Evolutionary conservation across 169 alveolate species (phyloP), one percentile per base, ranked within the genome.

Genomic region (Plasmodium cynomolgi): DNA sequence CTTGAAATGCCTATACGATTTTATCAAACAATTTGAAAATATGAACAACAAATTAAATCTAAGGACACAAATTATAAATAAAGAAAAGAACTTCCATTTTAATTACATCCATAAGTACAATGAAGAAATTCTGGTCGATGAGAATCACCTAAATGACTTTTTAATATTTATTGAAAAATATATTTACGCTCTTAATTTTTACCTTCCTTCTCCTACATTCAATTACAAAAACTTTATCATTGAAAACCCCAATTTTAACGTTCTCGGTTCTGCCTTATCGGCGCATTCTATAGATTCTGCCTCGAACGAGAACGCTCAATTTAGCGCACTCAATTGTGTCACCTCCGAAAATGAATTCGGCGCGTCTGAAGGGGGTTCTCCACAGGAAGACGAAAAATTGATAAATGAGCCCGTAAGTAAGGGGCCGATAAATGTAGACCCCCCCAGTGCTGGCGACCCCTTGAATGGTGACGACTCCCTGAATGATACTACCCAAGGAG

Each of bases 81-180:
- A 80, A 90, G 94, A 90, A 37, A 79, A 80, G 56, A 79, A 75
- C 17, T 54, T 86, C 31, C 93, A 80, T 90, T 90, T 90, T 41
- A 90, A 80, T 90, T 90, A 90, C 50, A 90, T 90, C 31, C 94
- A 90, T 37, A 90, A 90, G 23, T 90, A 90, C 56, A 90, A 62
- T 39, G 94, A 90, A 90, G 86, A 90, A 50, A 80, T 90, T 58
- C 77, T 90, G 50, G 91, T 90, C 20, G 90, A 90, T 80, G 88
- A 58, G 79, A 90, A 90, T 62, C 90, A 90, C 50, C 39, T 90
- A 80, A 90, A 90, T 39, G 94, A 90, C 73, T 90, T 90, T 68
- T 80, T 90, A 68, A 80, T 90, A 7, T 90, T 80, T 90, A 90
- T 90, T 58, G 94, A 90, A 90, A 90, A 81, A 62, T 90, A 90